Conservation (phyloP, 2,329 filamentous ascomycete genomes). For the Coniochaeta pulveracea region DNA sequence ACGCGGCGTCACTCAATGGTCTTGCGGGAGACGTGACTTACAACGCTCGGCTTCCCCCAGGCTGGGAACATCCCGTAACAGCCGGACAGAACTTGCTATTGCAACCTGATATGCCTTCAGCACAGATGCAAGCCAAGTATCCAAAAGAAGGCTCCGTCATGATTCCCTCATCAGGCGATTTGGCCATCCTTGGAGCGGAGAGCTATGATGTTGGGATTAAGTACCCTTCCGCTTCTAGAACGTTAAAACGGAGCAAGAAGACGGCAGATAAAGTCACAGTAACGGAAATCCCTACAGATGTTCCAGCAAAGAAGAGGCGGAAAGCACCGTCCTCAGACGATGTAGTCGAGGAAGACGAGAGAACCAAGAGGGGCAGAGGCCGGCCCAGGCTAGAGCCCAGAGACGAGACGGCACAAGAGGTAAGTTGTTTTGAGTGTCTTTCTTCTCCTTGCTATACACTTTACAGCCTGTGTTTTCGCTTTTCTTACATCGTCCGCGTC, state of each 20-base stretch:
- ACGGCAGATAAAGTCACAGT: neutral
- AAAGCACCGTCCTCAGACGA: conserved; percentile 17
- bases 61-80: too few relatives aligned
- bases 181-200: conserved; percentile 35
- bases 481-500: too few relatives aligned
- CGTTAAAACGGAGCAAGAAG: conserved; percentile 5
- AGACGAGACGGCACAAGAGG: conserved; percentile 68
- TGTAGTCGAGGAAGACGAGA: conserved; percentile 25
- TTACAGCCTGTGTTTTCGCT: too few relatives aligned
- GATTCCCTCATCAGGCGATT: too few relatives aligned
- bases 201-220: conserved; percentile 25
- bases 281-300: conserved; percentile 3
- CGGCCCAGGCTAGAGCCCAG: conserved; percentile 65
- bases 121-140: too few relatives aligned
- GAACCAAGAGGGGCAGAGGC: conserved; percentile 54
- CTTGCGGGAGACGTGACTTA: too few relatives aligned
- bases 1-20: too few relatives aligned
- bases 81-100: too few relatives aligned
- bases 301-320: conserved; percentile 20
- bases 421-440: conserved; percentile 32
- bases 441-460: conserved; percentile 6
- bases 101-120: too few relatives aligned
- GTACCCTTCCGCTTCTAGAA: neutral
- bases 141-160: too few relatives aligned
- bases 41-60: too few relatives aligned